phyloP scores from a whole-genome alignment of 306 rosid species.

The Cicer cuneatum region DNA sequence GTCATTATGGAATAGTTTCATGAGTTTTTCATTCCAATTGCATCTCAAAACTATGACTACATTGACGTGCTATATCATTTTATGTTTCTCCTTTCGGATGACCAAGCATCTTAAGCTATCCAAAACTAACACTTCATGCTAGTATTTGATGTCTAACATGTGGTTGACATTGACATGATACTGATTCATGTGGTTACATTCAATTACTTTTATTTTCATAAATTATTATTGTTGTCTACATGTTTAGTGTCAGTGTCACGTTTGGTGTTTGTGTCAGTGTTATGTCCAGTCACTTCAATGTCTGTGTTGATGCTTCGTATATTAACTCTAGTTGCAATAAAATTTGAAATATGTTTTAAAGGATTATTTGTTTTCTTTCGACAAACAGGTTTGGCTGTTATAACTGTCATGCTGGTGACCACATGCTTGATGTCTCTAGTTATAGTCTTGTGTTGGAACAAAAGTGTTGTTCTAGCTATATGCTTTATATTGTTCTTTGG shows the following conservation, averaged over 20 bases:
- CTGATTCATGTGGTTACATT: not conserved
- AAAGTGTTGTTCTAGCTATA: slow-evolving; percentile 64
- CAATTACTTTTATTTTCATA: not conserved
- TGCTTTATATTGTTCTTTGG: slow-evolving; percentile 88
- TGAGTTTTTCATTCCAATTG: slow-evolving; percentile 10
- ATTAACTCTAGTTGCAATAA: not conserved
- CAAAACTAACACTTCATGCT: not conserved
- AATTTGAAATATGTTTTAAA: not conserved
- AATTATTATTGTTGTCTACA: not conserved
- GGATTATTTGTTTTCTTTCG: slow-evolving; percentile 35
- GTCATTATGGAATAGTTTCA: slow-evolving; percentile 21
- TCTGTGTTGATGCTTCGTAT: not conserved
- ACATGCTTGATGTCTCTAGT: slow-evolving; percentile 98
- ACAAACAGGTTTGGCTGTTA: slow-evolving; percentile 87
- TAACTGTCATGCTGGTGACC: slow-evolving; percentile 94
- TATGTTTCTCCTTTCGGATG: not conserved
- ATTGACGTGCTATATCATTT: not conserved
- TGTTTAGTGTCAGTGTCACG: not conserved
- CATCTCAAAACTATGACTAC: not conserved
- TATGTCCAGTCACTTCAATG: too few species aligned
- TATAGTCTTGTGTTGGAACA: slow-evolving; percentile 90
- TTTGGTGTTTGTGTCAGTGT: not conserved
- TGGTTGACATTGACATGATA: not conserved
- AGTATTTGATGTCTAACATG: not conserved
- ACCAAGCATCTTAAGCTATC: slow-evolving; percentile 6